These are phyloP conservation scores for Coemansia sp. DNA, from an alignment of 192 early-diverging fungal species.

Conservation along the genomic window DNA sequence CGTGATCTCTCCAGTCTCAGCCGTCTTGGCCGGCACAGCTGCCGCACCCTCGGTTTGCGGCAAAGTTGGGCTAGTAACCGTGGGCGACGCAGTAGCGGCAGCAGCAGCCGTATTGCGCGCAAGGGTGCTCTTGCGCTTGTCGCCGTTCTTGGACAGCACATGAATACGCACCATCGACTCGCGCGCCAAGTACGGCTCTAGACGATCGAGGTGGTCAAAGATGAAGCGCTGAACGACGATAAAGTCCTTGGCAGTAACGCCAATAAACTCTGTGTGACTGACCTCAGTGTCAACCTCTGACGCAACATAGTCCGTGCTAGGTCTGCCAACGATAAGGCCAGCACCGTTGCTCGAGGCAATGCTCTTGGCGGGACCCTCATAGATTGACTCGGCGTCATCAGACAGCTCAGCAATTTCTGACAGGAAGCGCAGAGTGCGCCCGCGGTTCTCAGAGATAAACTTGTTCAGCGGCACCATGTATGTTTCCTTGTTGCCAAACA, in stretches of 20 bases:
- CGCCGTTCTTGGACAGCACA: conserved; percentile 31
- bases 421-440: conserved; percentile 78
- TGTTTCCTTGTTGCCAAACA: conserved; percentile 93
- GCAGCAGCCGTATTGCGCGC: conserved; percentile 18
- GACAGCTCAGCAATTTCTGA: conserved; percentile 69
- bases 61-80: neutral
- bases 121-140: conserved; percentile 41
- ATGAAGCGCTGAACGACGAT: conserved; percentile 66
- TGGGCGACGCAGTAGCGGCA: neutral
- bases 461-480: conserved; percentile 94
- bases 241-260: conserved; percentile 56
- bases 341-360: conserved; percentile 38
- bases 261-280: conserved; percentile 17
- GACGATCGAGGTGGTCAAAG: conserved; percentile 68
- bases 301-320: conserved; percentile 36
- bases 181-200: conserved; percentile 66
- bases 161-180: conserved; percentile 56
- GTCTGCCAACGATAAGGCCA: conserved; percentile 18
- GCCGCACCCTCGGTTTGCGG: conserved; percentile 4
- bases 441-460: conserved; percentile 81
- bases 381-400: conserved; percentile 49
- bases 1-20: conserved; percentile 31
- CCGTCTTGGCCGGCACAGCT: conserved; percentile 1
- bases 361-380: conserved; percentile 44
- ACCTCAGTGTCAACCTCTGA: conserved; percentile 37